Evolutionary conservation across 257 asterid species (phyloP).

Genomic region (Mitragyna speciosa): DNA sequence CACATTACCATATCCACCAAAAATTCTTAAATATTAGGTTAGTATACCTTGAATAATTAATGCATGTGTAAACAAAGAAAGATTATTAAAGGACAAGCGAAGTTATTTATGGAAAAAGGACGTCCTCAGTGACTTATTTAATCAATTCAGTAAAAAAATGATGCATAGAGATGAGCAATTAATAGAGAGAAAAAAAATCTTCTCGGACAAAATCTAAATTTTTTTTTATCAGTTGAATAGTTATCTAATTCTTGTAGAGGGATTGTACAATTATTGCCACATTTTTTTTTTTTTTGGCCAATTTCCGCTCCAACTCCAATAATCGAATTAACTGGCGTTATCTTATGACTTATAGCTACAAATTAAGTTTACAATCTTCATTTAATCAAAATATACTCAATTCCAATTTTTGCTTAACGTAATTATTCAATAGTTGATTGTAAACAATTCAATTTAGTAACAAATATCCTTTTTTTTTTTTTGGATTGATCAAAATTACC

Average conservation of each 20-base stretch:
- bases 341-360: too few species aligned
- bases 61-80: background rate
- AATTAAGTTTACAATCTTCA: background rate
- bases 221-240: too few species aligned
- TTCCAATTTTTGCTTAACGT: background rate
- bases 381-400: background rate
- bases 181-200: background rate
- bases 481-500: background rate
- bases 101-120: background rate
- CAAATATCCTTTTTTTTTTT: background rate
- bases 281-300: too few species aligned
- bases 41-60: constrained; percentile 1
- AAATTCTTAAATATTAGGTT: background rate
- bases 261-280: too few species aligned
- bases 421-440: background rate
- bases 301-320: too few species aligned
- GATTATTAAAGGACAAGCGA: background rate
- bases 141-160: too few species aligned
- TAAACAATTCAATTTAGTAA: background rate
- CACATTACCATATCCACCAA: background rate
- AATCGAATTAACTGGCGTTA: too few species aligned
- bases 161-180: background rate
- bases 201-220: background rate
- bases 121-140: background rate
- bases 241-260: too few species aligned